Base-by-base conservation (phyloP, 2,329 filamentous ascomycete genomes). In the Arachnomyces sp. region DNA sequence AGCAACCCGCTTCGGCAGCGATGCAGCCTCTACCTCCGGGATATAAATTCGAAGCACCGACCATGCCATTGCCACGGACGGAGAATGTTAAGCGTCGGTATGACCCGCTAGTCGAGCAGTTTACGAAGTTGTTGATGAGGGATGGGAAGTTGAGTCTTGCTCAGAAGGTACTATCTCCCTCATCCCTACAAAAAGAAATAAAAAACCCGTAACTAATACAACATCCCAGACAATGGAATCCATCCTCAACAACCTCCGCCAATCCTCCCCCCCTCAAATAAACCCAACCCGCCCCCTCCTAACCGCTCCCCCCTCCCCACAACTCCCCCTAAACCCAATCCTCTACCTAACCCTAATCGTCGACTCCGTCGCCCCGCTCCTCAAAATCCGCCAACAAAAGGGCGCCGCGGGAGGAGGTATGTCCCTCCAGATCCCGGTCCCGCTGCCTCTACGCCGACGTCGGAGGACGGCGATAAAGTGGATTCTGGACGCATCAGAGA, bases 141-240 rank as follows among this genome's bases (percentile, higher is more conserved):
- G 78, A 96, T 64, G 92, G 92, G 52, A 93, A 95, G 71, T 78
- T 94, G 60, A 84, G 83, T 57, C 75, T 78, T 61, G 92, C 92
- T n/a, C 87, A 98, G 64, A 80, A 81, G 69, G 88, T 94, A 73
- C n/a, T 34, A 54, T 36, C 38, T 38, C 42, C 44, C 33, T 41
- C 38, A 25, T 9, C 21, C 9, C 9, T 25, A 4, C 14, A 40
- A 14, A 18, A 12, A 31, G 25, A 29, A 13, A 21, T 38, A 14
- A 11, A 25, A 2, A 7, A 30, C 39, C 31, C 29, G n/a, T 12
- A 14, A 17, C 38, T 42, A 28, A 41, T n/a, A n/a, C 34, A 28
- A 21, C 36, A n/a, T 13, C 31, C 36, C 56, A 95, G 85, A 83
- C 94, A 65, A 88, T 95, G 81, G 75, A 82, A 44, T 72, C 80